Base-by-base conservation (phyloP, 345 rosid species). In the Eucalyptus marginata region DNA sequence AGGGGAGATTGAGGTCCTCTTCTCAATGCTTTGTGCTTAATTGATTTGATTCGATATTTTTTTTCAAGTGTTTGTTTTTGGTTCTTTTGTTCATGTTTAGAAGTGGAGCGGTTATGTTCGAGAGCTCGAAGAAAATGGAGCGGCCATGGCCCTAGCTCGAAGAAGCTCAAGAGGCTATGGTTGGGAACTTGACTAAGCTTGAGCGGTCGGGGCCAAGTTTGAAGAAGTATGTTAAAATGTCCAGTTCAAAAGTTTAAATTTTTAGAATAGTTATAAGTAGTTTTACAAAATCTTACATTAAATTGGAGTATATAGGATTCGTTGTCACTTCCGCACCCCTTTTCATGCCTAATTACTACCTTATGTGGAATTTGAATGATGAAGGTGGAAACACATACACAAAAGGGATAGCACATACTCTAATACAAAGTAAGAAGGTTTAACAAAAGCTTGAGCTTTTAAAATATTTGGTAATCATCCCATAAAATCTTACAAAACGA, bases 181-280 rank as follows among this genome's bases (percentile, higher is more conserved):
- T 4, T 0, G 2, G 20, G 40, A 15, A n/a, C 79, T 66, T 8
- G 40, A 66, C 22, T 2, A 15, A 66, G 40, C 5, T 64, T n/a
- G 76, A 64, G 40, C 0, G 40, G 76, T 4, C 76, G 0, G 4
- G 76, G 76, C 40, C 20, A 64, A n/a, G 11, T 11, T 64, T 4
- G 36, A 66, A 66, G 22, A 66, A 66, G 79, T 27, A 5, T 4
- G 12, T 1, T 22, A 24, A 10, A 56, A 56, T 0, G 1, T 56
- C 27, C 6, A 10, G 0, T 24, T 10, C 29, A 56, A 24, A 56
- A 56, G 1, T 0, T 50, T 50, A 50, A 50, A 5, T n/a, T 50
- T 50, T 50, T 15, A 50, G 54, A 50, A 14, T 16, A 16, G 5
- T 54, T 54, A 24, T 0, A 1, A 0, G 0, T 22, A 24, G 0